A percentile compares a stretch with the other conserved stretches of the same genome.
Conservation (phyloP, 2,329 filamentous ascomycete species). For the Xylariaceae sp. region DNA sequence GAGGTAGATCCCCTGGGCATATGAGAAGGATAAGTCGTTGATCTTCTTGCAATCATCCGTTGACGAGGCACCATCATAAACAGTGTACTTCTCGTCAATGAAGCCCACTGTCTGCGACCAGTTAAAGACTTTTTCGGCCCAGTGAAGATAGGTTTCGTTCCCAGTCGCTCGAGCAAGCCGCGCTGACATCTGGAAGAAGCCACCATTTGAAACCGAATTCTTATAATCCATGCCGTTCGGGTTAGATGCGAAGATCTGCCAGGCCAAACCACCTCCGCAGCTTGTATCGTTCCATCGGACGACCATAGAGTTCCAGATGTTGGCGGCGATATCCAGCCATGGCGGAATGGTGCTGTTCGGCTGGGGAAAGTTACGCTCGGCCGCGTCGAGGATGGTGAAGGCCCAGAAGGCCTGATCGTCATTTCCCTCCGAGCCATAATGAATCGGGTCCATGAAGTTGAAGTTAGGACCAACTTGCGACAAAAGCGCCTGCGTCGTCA, state of each 20-base stretch:
- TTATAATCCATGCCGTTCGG: slow-evolving; percentile 72
- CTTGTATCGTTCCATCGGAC: slow-evolving; percentile 59
- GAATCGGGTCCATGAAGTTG: slow-evolving; percentile 52
- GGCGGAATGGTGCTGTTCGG: slow-evolving; percentile 47
- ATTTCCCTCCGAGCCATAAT: slow-evolving; percentile 58
- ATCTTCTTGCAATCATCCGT: slow-evolving; percentile 44
- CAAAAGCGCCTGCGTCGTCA: slow-evolving; percentile 50
- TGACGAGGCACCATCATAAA: slow-evolving; percentile 57
- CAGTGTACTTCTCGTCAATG: slow-evolving; percentile 44
- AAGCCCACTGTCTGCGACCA: slow-evolving; percentile 53
- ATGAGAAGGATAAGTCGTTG: slow-evolving; percentile 54
- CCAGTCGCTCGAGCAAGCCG: slow-evolving; percentile 64
- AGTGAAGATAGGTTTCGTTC: slow-evolving; percentile 57
- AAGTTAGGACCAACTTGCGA: slow-evolving; percentile 49
- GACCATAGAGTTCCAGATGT: slow-evolving; percentile 65
- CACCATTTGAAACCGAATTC: slow-evolving; percentile 72
- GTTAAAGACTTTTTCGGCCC: slow-evolving; percentile 60
- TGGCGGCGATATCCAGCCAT: slow-evolving; percentile 61
- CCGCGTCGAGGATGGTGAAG: slow-evolving; percentile 58
- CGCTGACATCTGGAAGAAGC: slow-evolving; percentile 75
- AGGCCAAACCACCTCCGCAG: slow-evolving; percentile 67
- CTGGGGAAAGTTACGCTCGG: slow-evolving; percentile 60
- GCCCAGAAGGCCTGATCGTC: slow-evolving; percentile 72
- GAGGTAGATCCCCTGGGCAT: slow-evolving; percentile 58
- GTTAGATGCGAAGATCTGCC: slow-evolving; percentile 76